phyloP scores from a whole-genome alignment of 2,329 filamentous ascomycete genomes.

The Penicillium corylophilum region DNA sequence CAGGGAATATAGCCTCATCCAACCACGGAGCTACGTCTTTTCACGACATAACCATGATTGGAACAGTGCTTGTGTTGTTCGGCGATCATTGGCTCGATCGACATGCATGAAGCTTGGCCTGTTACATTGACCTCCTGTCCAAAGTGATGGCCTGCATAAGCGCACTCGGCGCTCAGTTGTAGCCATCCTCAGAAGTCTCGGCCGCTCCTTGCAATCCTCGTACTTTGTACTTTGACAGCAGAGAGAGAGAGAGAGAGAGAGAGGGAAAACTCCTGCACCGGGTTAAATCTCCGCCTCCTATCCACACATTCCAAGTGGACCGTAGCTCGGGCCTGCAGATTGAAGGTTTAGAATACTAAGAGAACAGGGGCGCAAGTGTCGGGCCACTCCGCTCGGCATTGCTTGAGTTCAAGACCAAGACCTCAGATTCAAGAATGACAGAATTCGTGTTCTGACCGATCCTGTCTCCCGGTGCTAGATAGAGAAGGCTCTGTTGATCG shows the following conservation, averaged over 20 bases:
- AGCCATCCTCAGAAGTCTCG: constrained; percentile 1
- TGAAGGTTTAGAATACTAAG: background rate
- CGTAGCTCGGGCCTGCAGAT: constrained; percentile 3
- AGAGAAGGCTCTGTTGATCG: background rate
- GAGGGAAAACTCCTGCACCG: background rate
- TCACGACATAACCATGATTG: constrained; percentile 7
- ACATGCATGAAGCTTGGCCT: constrained; percentile 10
- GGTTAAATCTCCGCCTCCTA: constrained; percentile 1
- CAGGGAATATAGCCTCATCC: constrained; percentile 1
- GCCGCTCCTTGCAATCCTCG: background rate
- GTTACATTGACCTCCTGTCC: constrained; percentile 9
- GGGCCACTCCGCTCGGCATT: constrained; percentile 9
- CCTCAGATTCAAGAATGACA: constrained; percentile 10
- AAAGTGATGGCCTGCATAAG: constrained; percentile 21
- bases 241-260: background rate
- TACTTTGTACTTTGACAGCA: background rate
- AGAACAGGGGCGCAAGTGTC: background rate
- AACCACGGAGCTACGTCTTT: background rate
- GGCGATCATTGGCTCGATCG: constrained; percentile 9
- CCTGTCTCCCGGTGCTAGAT: background rate
- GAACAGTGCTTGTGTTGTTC: background rate
- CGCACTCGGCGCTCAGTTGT: constrained; percentile 13
- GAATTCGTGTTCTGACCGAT: constrained; percentile 4
- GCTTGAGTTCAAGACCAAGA: constrained; percentile 13
- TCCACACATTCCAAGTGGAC: constrained; percentile 4